These are phyloP conservation scores for Macaranga tanarius DNA, from an alignment of 441 rosid species.

Conservation along the genomic window DNA sequence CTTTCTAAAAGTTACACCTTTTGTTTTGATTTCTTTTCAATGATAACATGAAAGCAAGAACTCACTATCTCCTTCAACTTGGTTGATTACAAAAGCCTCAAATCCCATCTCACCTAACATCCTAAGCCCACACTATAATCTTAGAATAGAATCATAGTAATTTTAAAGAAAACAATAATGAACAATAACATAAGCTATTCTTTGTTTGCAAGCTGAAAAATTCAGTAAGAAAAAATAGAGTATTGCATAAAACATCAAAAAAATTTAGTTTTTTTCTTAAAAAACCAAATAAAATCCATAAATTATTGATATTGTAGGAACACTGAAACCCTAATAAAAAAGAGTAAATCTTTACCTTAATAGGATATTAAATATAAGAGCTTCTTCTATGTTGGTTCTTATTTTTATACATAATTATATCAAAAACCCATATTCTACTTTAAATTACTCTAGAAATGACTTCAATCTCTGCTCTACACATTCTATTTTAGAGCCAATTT, in stretches of 20 bases:
- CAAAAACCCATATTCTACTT: conserved; percentile 58
- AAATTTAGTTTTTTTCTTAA: background rate
- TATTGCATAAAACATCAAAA: background rate
- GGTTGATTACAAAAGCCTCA: conserved; percentile 66
- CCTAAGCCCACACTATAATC: background rate
- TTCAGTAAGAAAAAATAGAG: background rate
- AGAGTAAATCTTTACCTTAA: conserved; percentile 50
- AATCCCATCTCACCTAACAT: conserved; percentile 75
- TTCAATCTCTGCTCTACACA: conserved; percentile 55
- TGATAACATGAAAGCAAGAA: conserved; percentile 65
- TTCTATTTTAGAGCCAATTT: conserved; percentile 42
- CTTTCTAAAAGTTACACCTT: conserved; percentile 77
- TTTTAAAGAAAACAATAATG: background rate
- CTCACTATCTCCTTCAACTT: conserved; percentile 58
- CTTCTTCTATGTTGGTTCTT: conserved; percentile 91
- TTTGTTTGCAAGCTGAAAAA: background rate
- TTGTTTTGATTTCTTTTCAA: conserved; percentile 57
- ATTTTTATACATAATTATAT: conserved; percentile 82
- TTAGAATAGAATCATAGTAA: background rate
- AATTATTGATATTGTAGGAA: background rate
- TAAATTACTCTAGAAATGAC: conserved; percentile 50
- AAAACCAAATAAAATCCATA: conserved; percentile 3
- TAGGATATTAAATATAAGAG: conserved; percentile 77
- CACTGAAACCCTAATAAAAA: background rate
- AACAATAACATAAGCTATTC: background rate